Percentiles rank a stretch among this genome's conserved stretches.
Conservation (phyloP, 2,329 filamentous ascomycete species). For the Chaetomiaceae sp. region DNA sequence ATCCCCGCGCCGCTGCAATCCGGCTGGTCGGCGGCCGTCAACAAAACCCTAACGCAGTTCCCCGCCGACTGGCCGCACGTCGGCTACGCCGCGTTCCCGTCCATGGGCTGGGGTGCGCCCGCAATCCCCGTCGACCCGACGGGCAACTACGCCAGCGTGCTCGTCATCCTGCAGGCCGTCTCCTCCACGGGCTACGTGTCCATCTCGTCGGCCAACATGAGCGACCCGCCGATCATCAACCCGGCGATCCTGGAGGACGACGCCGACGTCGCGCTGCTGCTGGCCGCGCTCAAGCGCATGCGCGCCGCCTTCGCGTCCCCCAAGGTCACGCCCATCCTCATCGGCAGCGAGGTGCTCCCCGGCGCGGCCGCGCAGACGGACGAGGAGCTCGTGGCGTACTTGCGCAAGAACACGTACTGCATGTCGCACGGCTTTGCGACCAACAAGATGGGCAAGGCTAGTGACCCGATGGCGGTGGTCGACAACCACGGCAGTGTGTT, state of each 20-base stretch:
- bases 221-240: constrained; percentile 24
- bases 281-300: constrained; percentile 2
- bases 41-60: not conserved
- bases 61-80: not conserved
- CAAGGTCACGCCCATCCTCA: not conserved
- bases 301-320: not conserved
- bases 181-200: constrained; percentile 18
- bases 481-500: too few relatives aligned
- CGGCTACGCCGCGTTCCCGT: too few relatives aligned
- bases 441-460: too few relatives aligned
- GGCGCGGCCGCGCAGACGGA: too few relatives aligned
- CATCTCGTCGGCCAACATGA: constrained; percentile 19
- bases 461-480: too few relatives aligned
- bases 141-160: not conserved
- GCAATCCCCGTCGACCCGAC: not conserved
- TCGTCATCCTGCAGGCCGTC: not conserved
- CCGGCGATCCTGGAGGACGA: constrained; percentile 18
- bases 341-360: not conserved
- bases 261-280: constrained; percentile 11
- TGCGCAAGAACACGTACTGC: too few relatives aligned
- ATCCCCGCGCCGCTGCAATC: too few relatives aligned
- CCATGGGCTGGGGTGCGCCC: too few relatives aligned
- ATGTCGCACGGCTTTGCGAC: too few relatives aligned
- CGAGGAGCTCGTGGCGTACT: too few relatives aligned
- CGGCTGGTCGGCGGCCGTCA: too few relatives aligned